A percentile compares a stretch with the other conserved stretches of the same genome.
Conservation (phyloP, 345 rosid genomes). For the Citrus australasica region DNA sequence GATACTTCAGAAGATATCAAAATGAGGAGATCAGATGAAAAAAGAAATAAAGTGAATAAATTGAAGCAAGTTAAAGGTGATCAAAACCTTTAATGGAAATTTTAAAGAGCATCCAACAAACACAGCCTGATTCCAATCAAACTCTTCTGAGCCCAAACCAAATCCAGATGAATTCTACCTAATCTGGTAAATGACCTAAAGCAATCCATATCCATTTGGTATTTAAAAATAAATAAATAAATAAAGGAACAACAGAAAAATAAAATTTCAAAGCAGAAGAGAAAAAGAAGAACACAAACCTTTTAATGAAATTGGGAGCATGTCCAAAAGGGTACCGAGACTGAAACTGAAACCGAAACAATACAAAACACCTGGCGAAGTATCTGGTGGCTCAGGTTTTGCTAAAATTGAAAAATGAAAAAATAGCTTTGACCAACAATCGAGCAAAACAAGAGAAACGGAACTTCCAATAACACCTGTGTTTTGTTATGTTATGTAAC, state of each 20-base stretch:
- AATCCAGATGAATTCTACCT: slow-evolving; percentile 5
- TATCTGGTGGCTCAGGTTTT: not conserved
- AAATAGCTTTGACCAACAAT: not conserved
- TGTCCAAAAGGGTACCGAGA: not conserved
- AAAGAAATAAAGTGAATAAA: too few species aligned
- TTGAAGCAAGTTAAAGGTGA: not conserved
- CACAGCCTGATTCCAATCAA: slow-evolving; percentile 2
- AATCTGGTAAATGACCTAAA: slow-evolving; percentile 12
- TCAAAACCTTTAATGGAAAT: slow-evolving; percentile 24
- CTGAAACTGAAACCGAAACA: not conserved
- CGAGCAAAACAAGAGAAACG: slow-evolving; percentile 2
- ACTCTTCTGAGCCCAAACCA: slow-evolving; percentile 6
- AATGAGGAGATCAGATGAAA: not conserved
- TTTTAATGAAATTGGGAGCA: not conserved
- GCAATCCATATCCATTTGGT: slow-evolving; percentile 17
- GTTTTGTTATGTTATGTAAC: not conserved
- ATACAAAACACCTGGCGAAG: not conserved
- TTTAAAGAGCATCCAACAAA: slow-evolving; percentile 1
- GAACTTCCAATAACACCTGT: not conserved
- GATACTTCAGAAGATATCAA: not conserved
- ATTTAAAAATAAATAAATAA: not conserved
- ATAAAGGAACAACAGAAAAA: not conserved
- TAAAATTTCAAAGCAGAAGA: slow-evolving; percentile 1
- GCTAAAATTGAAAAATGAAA: not conserved
- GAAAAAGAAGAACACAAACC: not conserved